Conservation (phyloP, 371 early-diverging fungal species). For the Capillidium rhysosporum region DNA sequence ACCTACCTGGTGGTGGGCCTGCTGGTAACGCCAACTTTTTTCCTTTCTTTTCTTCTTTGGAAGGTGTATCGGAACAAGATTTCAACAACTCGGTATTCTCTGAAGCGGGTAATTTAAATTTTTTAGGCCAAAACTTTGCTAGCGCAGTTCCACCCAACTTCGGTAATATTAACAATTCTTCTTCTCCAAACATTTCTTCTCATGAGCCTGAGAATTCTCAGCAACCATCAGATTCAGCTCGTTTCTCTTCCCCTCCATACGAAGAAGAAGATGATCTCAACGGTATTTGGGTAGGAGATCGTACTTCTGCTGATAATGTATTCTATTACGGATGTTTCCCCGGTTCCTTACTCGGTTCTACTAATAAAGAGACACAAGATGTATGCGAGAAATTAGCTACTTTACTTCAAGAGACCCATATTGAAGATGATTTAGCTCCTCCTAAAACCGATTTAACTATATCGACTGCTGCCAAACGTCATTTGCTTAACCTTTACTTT, state of each 20-base stretch:
- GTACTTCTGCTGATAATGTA: slow-evolving; percentile 5
- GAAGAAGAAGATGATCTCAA: slow-evolving; percentile 7
- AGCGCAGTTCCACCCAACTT: slow-evolving; percentile 2
- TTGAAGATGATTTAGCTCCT: slow-evolving; percentile 4
- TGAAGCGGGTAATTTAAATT: slow-evolving; percentile 6
- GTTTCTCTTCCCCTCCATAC: slow-evolving; percentile 7
- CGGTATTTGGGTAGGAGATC: slow-evolving; percentile 6
- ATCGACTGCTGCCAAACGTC: slow-evolving; percentile 7
- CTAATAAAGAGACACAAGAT: slow-evolving; percentile 6
- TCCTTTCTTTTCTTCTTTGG: slow-evolving; percentile 1
- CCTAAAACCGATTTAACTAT: background rate
- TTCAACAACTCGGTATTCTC: slow-evolving; percentile 3
- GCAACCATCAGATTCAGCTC: slow-evolving; percentile 2
- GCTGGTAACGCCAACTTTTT: slow-evolving; percentile 1
- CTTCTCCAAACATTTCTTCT: slow-evolving; percentile 2
- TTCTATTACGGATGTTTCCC: slow-evolving; percentile 7
- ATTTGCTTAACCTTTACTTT: slow-evolving; percentile 35
- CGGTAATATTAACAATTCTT: slow-evolving; percentile 3
- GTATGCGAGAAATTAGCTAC: slow-evolving; percentile 5
- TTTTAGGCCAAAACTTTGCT: slow-evolving; percentile 4
- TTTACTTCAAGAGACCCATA: slow-evolving; percentile 1
- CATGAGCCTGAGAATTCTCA: slow-evolving; percentile 1
- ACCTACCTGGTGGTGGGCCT: background rate
- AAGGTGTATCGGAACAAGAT: slow-evolving; percentile 5
- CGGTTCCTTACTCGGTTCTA: slow-evolving; percentile 1